These are phyloP conservation scores for Halophytophthora polymorphica DNA, from an alignment of 352 stramenopile genomes.

Conservation along the genomic window DNA sequence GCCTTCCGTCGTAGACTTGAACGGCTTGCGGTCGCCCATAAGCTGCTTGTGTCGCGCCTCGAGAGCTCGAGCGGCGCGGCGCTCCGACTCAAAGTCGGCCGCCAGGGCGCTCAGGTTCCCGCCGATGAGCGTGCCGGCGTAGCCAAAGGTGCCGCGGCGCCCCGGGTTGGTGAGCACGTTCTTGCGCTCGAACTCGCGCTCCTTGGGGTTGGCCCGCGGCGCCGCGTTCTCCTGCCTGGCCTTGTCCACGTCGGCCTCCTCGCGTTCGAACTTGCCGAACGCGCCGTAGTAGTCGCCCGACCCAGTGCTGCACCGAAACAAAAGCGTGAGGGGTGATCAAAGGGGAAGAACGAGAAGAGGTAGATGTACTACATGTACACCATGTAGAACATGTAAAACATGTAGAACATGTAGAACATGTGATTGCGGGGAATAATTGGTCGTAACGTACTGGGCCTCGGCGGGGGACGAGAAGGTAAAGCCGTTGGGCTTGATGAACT, in stretches of 20 bases:
- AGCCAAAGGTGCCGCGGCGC: conserved; percentile 74
- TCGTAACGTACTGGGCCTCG: conserved; percentile 54
- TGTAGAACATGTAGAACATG: no score
- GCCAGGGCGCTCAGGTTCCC: conserved; percentile 41
- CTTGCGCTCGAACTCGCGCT: conserved; percentile 62
- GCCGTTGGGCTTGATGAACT: conserved; percentile 66
- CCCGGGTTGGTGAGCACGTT: conserved; percentile 61
- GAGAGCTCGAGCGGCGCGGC: conserved; percentile 23
- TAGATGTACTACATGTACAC: no score
- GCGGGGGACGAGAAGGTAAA: conserved; percentile 62
- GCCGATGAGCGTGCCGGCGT: conserved; percentile 66
- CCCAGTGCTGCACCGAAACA: conserved; percentile 31
- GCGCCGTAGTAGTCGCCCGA: conserved; percentile 72
- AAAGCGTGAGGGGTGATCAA: no score
- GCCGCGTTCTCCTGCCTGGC: conserved; percentile 37
- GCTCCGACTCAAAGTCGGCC: conserved; percentile 66
- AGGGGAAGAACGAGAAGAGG: no score
- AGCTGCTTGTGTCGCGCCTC: conserved; percentile 42
- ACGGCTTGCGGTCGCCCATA: conserved; percentile 67
- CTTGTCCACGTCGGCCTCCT: conserved; percentile 62
- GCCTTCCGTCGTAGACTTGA: conserved; percentile 62
- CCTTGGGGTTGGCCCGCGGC: conserved; percentile 47
- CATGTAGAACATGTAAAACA: no score
- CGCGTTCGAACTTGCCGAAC: conserved; percentile 59
- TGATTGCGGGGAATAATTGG: no score